These are phyloP conservation scores for Bruguiera parviflora DNA, from an alignment of 345 rosid genomes.

Conservation along the genomic window DNA sequence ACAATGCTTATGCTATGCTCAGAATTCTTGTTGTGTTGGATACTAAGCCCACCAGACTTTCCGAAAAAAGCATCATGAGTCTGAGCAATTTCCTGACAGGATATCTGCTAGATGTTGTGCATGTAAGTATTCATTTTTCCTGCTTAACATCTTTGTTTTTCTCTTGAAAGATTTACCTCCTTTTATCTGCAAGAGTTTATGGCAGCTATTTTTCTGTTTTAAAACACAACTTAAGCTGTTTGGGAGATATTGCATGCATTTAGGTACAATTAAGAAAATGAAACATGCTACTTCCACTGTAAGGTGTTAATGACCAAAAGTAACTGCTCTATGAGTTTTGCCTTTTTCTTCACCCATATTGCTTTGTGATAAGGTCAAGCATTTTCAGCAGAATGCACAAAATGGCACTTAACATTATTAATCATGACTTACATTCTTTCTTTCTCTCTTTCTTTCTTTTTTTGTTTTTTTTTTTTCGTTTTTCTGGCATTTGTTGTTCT, in stretches of 20 bases:
- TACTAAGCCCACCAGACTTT: slow-evolving; percentile 64
- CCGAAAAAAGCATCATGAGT: slow-evolving; percentile 47
- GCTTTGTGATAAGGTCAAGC: not conserved
- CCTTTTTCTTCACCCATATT: not conserved
- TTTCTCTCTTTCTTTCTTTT: not conserved
- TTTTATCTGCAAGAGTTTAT: not conserved
- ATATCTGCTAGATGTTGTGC: slow-evolving; percentile 54
- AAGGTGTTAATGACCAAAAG: not conserved
- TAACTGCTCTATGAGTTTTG: not conserved
- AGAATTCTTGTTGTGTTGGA: slow-evolving; percentile 58
- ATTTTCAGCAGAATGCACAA: not conserved
- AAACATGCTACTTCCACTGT: not conserved
- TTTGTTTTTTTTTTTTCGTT: slow-evolving; percentile 4
- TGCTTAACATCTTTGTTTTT: not conserved
- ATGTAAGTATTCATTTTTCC: slow-evolving; percentile 39
- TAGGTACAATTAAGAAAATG: not conserved
- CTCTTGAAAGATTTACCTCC: not conserved
- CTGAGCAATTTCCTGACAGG: slow-evolving; percentile 50
- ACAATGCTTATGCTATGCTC: slow-evolving; percentile 69
- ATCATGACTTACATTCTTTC: not conserved
- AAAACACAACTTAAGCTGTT: not conserved
- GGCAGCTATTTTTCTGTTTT: not conserved
- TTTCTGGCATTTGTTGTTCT: not conserved
- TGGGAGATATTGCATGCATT: not conserved
- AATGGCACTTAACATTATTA: not conserved